phyloP scores from a whole-genome alignment of 768 basidiomycete species.

The Dentipellis fragilis region DNA sequence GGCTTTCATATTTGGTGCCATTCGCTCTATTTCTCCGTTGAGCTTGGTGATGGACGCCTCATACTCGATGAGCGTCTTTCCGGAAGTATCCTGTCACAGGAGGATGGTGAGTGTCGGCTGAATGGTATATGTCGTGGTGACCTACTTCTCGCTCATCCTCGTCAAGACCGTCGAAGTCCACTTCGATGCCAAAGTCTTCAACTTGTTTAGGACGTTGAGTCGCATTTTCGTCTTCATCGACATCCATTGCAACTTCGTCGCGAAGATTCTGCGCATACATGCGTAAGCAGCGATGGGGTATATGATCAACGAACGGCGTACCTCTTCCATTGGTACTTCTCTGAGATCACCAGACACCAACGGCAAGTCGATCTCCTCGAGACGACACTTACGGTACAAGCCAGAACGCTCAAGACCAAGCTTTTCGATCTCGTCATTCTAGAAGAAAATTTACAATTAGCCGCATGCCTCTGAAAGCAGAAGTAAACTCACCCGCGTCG shows the following conservation, averaged over 20 bases:
- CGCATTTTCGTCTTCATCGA: constrained; percentile 79
- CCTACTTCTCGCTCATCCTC: constrained; percentile 67
- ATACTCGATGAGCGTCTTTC: constrained; percentile 57
- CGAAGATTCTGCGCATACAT: constrained; percentile 48
- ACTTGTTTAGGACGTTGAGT: constrained; percentile 57
- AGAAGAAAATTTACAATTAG: not conserved
- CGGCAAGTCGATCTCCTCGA: constrained; percentile 87
- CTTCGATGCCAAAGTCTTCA: constrained; percentile 81
- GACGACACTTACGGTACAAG: constrained; percentile 83
- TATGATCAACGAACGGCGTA: constrained; percentile 21
- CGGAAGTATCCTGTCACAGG: constrained; percentile 40
- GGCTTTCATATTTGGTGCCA: constrained; percentile 97
- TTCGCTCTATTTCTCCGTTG: constrained; percentile 73
- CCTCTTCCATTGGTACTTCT: constrained; percentile 94
- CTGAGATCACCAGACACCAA: constrained; percentile 65
- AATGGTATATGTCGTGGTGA: not conserved
- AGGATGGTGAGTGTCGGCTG: not conserved
- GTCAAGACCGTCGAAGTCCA: constrained; percentile 68
- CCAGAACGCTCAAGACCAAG: constrained; percentile 75
- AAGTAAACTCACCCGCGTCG: constrained; percentile 45
- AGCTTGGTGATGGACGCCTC: constrained; percentile 66
- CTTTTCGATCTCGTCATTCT: constrained; percentile 91
- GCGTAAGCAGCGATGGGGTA: not conserved
- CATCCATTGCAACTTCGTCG: constrained; percentile 84
- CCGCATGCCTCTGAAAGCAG: constrained; percentile 16